Percentiles rank a stretch among this genome's conserved stretches.
phyloP scores from a whole-genome alignment of 306 rosid species.

The Medicago truncatula region MtrunA17r5.0-ANR NC_053044.1:13962501-13963000 shows the following conservation, averaged over 20 bases:
- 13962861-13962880: constrained; percentile 99
- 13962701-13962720: too few relatives aligned
- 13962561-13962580: constrained; percentile 77
- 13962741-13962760: too few relatives aligned
- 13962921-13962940: constrained; percentile 97
- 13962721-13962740: too few relatives aligned
- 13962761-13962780: too few relatives aligned
- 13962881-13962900: constrained; percentile 95
- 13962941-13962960: constrained; percentile 95
- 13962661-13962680: too few relatives aligned
- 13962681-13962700: too few relatives aligned
- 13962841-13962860: too few relatives aligned
- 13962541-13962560: constrained; percentile 86
- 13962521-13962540: constrained; percentile 83
- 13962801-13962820: too few relatives aligned
- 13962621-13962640: constrained; percentile 86
- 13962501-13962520: constrained; percentile 87
- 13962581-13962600: constrained; percentile 85
- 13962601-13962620: constrained; percentile 96
- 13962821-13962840: too few relatives aligned
- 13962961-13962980: constrained; percentile 99
- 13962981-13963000: constrained; percentile 73
- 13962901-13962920: constrained; percentile 96
- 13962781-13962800: too few relatives aligned
- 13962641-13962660: constrained; percentile 88